Base-by-base conservation (phyloP, 495 filamentous ascomycete species). In the Filosporella fistucella region DNA sequence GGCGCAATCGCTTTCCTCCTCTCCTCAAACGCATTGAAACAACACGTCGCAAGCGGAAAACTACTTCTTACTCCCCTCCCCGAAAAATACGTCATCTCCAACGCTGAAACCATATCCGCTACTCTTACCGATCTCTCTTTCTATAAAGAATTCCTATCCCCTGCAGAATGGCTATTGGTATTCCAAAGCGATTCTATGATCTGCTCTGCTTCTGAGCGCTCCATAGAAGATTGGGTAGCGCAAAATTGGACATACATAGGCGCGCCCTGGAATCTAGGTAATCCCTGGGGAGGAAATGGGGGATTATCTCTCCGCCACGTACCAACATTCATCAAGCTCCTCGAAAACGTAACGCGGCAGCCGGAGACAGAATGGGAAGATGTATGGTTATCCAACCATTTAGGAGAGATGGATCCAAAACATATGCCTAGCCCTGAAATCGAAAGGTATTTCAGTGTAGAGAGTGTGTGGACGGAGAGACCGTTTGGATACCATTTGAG, bases 401-500 rank as follows among this genome's bases (percentile, higher is more conserved):
- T 49, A 8, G 37, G 11, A 16, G 20, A 10, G 18, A 24, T 36
- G 18, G 29, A 17, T 7, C 30, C 14, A n/a, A 16, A 30, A 25
- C 18, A 47, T 13, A 22, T 47, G 30, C 44, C 44, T 4, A 11
- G 17, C 14, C 30, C 46, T 16, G 22, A 41, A 6, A 24, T 30
- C 8, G 25, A 17, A 22, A 23, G 14, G 25, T 11, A 25, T 21
- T 42, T 49, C 14, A 42, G 35, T 14, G 46, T 49, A 14, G 46
- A 49, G 36, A 14, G 35, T 20, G 16, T 49, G 6, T 49, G 29
- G 22, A 32, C n/a, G 6, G 46, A 49, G 16, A n/a, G 18, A 32
- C 46, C 46, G 36, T 24, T 49, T 13, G 46, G 46, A 14, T 49
- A 49, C 25, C 46, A 49, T 42, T 16, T 49, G 16, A 18, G 46